phyloP scores from a whole-genome alignment of 2,329 filamentous ascomycete genomes.

The Arthrobotrys sinensis region DNA sequence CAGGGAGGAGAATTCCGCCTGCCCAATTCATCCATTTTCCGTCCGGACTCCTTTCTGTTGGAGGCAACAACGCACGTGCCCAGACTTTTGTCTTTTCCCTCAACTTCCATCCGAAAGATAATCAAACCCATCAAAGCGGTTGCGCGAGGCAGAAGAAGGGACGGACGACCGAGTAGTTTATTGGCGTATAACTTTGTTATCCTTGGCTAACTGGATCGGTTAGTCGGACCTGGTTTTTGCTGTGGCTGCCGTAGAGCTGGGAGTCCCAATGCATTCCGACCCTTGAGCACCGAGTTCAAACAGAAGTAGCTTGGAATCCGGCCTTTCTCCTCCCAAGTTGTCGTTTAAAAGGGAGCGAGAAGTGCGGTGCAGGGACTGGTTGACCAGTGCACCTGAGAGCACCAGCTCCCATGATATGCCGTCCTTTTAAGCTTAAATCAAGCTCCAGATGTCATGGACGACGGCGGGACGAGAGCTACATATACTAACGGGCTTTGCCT shows the following conservation, averaged over 20 bases:
- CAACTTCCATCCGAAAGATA: slow-evolving; percentile 26
- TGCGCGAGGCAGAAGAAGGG: slow-evolving; percentile 43
- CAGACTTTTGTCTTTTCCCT: slow-evolving; percentile 41
- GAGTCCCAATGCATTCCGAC: slow-evolving; percentile 14
- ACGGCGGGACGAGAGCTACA: slow-evolving; percentile 61
- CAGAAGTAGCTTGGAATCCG: slow-evolving; percentile 1
- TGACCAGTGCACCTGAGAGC: slow-evolving; percentile 14
- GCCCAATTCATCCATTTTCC: slow-evolving; percentile 61
- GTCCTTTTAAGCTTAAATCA: slow-evolving; percentile 62
- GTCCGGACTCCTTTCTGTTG: slow-evolving; percentile 59
- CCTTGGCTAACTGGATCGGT: slow-evolving; percentile 56
- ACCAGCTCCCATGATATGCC: slow-evolving; percentile 35
- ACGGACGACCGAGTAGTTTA: slow-evolving; percentile 14
- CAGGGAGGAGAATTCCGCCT: slow-evolving; percentile 58
- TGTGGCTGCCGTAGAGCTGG: slow-evolving; percentile 36
- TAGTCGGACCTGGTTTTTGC: slow-evolving; percentile 57
- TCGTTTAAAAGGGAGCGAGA: slow-evolving; percentile 26
- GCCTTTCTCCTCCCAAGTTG: slow-evolving; percentile 13
- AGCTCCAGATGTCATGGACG: slow-evolving; percentile 53
- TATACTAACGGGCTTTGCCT: slow-evolving; percentile 61
- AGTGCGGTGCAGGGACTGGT: slow-evolving; percentile 10
- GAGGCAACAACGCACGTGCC: slow-evolving; percentile 60
- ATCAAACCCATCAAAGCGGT: slow-evolving; percentile 59
- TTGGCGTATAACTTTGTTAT: slow-evolving; percentile 32
- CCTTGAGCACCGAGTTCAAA: slow-evolving; percentile 5